phyloP scores from a whole-genome alignment of 176 grass and related monocot genomes.

The Ananas comosus region DNA sequence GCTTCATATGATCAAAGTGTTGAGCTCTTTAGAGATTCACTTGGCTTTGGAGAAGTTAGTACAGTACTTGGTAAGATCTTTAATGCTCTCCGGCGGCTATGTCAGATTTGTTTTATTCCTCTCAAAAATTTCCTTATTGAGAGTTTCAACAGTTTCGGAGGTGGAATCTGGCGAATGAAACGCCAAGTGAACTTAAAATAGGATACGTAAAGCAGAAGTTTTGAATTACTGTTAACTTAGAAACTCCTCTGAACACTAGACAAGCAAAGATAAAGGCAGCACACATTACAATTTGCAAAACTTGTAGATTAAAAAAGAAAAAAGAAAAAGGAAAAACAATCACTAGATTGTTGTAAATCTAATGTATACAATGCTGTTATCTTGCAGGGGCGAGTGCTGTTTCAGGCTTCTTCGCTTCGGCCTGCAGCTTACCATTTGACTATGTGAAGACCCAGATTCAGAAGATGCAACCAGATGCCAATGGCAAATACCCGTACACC shows the following conservation, averaged over 20 bases:
- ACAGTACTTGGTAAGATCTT: constrained; percentile 61
- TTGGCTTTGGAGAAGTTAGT: constrained; percentile 71
- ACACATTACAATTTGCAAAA: background rate
- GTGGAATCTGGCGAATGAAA: background rate
- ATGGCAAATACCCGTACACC: constrained; percentile 81
- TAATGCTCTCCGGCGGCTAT: background rate
- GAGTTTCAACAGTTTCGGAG: background rate
- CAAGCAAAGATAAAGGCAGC: background rate
- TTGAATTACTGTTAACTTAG: background rate
- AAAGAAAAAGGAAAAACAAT: background rate
- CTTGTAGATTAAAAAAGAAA: background rate
- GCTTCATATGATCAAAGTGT: constrained; percentile 88
- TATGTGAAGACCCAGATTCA: constrained; percentile 97
- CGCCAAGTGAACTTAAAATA: background rate
- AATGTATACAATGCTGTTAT: background rate
- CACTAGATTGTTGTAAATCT: background rate
- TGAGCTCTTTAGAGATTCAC: constrained; percentile 66
- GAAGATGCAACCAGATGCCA: constrained; percentile 94
- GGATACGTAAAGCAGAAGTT: background rate
- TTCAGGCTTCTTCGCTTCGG: constrained; percentile 85
- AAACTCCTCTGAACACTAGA: background rate
- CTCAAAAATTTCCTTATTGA: background rate
- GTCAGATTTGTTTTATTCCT: background rate
- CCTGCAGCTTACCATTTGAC: constrained; percentile 94
- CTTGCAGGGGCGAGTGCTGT: constrained; percentile 80